phyloP scores from a whole-genome alignment of 805 yeast genomes.

The Yueomyces sp. region DNA sequence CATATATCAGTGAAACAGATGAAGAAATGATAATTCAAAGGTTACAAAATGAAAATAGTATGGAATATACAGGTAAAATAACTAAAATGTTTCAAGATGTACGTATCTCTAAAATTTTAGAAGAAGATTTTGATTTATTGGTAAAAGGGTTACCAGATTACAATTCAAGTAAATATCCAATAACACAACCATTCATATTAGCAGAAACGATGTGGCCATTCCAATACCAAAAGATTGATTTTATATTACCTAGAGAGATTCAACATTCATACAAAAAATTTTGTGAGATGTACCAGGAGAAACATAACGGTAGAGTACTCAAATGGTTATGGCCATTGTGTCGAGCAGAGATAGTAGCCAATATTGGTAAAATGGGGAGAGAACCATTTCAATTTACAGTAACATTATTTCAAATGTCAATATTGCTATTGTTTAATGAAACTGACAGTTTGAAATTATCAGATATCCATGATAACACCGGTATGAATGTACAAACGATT shows the following conservation, averaged over 20 bases:
- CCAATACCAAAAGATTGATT: slow-evolving; percentile 27
- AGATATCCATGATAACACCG: slow-evolving; percentile 54
- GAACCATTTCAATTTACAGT: slow-evolving; percentile 73
- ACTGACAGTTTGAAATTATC: slow-evolving; percentile 28
- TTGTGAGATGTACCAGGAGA: slow-evolving; percentile 51
- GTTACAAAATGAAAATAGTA: slow-evolving; percentile 77
- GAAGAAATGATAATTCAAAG: slow-evolving; percentile 79
- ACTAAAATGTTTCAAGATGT: slow-evolving; percentile 95
- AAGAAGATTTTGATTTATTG: slow-evolving; percentile 27
- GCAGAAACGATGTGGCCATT: slow-evolving; percentile 88
- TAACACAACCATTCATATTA: slow-evolving; percentile 62
- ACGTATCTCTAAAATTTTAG: slow-evolving; percentile 67
- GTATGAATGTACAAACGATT: slow-evolving; percentile 48
- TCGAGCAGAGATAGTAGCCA: slow-evolving; percentile 82
- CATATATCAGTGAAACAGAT: slow-evolving; percentile 66
- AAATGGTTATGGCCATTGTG: slow-evolving; percentile 96
- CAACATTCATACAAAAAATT: slow-evolving; percentile 51
- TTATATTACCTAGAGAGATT: slow-evolving; percentile 57
- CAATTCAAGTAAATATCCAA: slow-evolving; percentile 24
- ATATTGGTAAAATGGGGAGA: slow-evolving; percentile 65
- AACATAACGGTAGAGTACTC: slow-evolving; percentile 78
- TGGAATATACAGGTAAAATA: slow-evolving; percentile 86
- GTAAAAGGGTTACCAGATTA: slow-evolving; percentile 20
- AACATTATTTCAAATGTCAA: slow-evolving; percentile 77
- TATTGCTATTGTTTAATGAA: slow-evolving; percentile 68